Evolutionary conservation across 2,329 filamentous ascomycete genomes (phyloP).

Genomic region (Aotearoamyces nothofagi): DNA sequence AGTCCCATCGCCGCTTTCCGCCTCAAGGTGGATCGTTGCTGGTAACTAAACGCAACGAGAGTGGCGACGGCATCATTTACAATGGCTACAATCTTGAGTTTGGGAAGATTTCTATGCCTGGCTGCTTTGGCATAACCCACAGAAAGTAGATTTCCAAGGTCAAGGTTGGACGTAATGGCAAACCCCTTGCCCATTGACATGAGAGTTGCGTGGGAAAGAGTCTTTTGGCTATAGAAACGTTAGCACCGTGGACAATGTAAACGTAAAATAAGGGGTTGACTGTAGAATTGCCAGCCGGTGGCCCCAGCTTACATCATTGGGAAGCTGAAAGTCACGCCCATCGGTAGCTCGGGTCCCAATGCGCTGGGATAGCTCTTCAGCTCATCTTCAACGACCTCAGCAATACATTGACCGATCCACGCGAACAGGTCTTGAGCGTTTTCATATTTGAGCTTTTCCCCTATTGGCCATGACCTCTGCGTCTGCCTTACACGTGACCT

Average conservation of each 20-base stretch:
- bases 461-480: constrained; percentile 62
- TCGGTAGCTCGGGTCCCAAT: constrained; percentile 24
- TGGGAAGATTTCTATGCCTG: constrained; percentile 36
- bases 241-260: constrained; percentile 6
- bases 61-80: constrained; percentile 73
- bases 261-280: not conserved
- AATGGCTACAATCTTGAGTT: constrained; percentile 58
- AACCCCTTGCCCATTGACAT: constrained; percentile 62
- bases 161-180: constrained; percentile 40
- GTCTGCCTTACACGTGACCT: constrained; percentile 30
- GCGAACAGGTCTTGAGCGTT: constrained; percentile 60
- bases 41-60: constrained; percentile 61
- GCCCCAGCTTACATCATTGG: constrained; percentile 34
- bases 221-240: constrained; percentile 30
- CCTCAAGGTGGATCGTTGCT: constrained; percentile 41
- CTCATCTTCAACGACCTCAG: constrained; percentile 50
- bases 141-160: constrained; percentile 42
- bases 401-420: constrained; percentile 72
- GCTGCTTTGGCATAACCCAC: constrained; percentile 39
- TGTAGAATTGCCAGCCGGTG: no score
- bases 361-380: constrained; percentile 27
- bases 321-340: constrained; percentile 58
- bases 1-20: constrained; percentile 63
- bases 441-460: constrained; percentile 56
- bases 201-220: constrained; percentile 44